A percentile compares a stretch with the other conserved stretches of the same genome.
These are phyloP conservation scores for Athelia sp. DNA, from an alignment of 1,284 basidiomycete species.

Conservation along the genomic window DNA sequence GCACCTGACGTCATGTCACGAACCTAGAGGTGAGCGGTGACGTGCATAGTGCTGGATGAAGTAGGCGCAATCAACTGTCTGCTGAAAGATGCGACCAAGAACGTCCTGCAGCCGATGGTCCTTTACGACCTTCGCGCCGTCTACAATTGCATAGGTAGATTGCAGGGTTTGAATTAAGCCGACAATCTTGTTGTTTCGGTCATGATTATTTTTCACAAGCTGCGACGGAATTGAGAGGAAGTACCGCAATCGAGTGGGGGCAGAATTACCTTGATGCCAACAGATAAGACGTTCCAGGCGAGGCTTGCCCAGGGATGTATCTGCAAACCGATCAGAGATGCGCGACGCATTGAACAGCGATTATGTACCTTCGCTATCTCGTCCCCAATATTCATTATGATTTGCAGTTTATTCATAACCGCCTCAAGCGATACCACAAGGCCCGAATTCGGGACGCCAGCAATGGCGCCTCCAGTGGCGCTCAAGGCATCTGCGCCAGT, in stretches of 20 bases:
- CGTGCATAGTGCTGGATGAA: neutral
- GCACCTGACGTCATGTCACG: neutral
- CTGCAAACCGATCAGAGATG: neutral
- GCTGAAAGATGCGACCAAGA: neutral
- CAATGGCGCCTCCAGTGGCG: neutral
- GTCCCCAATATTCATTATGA: neutral
- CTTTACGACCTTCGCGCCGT: neutral
- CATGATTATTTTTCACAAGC: neutral
- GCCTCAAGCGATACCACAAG: neutral
- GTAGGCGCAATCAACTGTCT: neutral
- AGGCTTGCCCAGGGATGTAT: neutral
- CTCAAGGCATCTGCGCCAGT: neutral
- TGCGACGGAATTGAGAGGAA: neutral
- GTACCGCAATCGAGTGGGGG: too few relatives aligned
- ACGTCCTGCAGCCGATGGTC: neutral
- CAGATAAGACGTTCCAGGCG: neutral
- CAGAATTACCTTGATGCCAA: neutral
- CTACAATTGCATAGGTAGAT: neutral
- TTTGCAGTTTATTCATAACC: neutral
- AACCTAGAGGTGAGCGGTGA: neutral
- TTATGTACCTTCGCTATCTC: neutral
- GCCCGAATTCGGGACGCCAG: too few relatives aligned
- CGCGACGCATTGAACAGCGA: neutral
- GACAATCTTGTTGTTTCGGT: neutral
- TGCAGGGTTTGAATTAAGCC: neutral